Percentiles rank a stretch among this genome's conserved stretches.
Conservation (phyloP, 768 basidiomycete species). For the Leccinum variicolor region DNA sequence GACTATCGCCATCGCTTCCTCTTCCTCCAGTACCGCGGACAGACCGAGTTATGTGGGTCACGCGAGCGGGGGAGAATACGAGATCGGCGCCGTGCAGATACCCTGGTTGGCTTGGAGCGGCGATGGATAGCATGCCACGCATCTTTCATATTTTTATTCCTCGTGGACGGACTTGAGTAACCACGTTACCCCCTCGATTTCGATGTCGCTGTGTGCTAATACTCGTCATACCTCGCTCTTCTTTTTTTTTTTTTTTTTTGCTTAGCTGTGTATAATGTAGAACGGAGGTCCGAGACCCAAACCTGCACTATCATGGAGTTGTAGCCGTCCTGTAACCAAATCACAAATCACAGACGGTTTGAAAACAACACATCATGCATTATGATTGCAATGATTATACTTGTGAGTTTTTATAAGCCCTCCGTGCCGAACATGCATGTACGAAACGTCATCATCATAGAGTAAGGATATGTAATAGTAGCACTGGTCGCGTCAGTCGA, state of each 20-base stretch:
- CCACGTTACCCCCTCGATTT: neutral
- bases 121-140: neutral
- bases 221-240: neutral
- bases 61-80: slow-evolving; percentile 32
- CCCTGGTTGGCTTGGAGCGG: slow-evolving; percentile 28
- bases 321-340: neutral
- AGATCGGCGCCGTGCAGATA: slow-evolving; percentile 42
- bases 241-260: neutral
- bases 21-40: neutral
- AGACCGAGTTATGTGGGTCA: slow-evolving; percentile 5
- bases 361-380: neutral
- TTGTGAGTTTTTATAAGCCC: neutral
- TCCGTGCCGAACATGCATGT: neutral
- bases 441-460: neutral
- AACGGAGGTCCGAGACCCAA: slow-evolving; percentile 5
- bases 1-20: neutral
- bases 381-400: neutral
- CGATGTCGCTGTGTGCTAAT: too few species aligned
- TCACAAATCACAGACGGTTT: neutral
- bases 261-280: slow-evolving; percentile 6
- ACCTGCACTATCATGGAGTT: neutral
- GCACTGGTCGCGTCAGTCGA: slow-evolving; percentile 52
- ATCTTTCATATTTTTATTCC: neutral
- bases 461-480: neutral
- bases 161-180: neutral